phyloP scores from a whole-genome alignment of 495 filamentous ascomycete genomes.

The Penicillium parvum region DNA sequence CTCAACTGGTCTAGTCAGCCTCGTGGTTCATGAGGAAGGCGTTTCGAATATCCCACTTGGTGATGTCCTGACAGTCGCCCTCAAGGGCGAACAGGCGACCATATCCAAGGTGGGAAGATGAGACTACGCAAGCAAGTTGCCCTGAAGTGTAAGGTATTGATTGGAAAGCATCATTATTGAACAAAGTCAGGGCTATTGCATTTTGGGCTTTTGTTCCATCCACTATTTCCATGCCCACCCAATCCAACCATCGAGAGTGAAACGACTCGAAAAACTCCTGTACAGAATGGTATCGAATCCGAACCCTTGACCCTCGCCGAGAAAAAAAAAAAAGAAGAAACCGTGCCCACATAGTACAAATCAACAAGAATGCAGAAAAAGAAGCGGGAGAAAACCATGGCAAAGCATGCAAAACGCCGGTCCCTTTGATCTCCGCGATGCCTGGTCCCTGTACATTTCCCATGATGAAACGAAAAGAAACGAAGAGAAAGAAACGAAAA shows the following conservation, averaged over 20 bases:
- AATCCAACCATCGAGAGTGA: constrained; percentile 6
- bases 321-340: constrained; percentile 9
- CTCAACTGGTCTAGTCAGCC: too few species aligned
- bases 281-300: constrained; percentile 45
- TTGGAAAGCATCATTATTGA: background rate
- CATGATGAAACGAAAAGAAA: constrained; percentile 5
- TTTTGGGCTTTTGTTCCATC: constrained; percentile 17
- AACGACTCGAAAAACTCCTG: constrained; percentile 25
- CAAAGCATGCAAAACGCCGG: constrained; percentile 18
- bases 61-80: background rate
- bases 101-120: too few species aligned
- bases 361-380: constrained; percentile 8
- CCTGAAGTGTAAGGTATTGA: too few species aligned
- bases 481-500: constrained; percentile 3
- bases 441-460: constrained; percentile 22
- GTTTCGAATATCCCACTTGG: too few species aligned
- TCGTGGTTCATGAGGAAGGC: too few species aligned
- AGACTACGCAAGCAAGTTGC: too few species aligned
- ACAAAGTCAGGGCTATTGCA: constrained; percentile 8
- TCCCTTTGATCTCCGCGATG: constrained; percentile 17
- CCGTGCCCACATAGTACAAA: constrained; percentile 24
- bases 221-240: constrained; percentile 21
- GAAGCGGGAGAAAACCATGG: constrained; percentile 7
- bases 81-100: background rate
- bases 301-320: constrained; percentile 18